Evolutionary conservation across 2,329 filamentous ascomycete genomes (phyloP).

Genomic region (Daldinia eschscholtzii): DNA sequence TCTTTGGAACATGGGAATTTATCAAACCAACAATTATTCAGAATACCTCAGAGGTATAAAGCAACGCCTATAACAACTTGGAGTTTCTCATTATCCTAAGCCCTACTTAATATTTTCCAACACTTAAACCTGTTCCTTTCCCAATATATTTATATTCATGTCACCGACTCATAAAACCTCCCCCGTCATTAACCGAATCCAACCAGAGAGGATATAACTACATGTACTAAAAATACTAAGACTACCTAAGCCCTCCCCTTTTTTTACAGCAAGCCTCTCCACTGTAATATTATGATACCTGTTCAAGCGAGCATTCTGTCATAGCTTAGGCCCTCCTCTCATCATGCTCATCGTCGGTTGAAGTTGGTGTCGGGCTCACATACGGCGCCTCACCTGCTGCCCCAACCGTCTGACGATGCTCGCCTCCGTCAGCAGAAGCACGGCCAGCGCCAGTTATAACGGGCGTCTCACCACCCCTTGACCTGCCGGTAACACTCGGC

Average conservation of each 20-base stretch:
- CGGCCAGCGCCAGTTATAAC: conserved; percentile 25
- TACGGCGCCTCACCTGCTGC: conserved; percentile 28
- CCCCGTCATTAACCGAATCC: not conserved
- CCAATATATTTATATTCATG: not conserved
- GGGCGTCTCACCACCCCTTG: conserved; percentile 28
- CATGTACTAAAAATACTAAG: conserved; percentile 22
- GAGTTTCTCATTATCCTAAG: conserved; percentile 14
- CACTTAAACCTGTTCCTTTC: not conserved
- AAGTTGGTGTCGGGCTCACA: conserved; percentile 33
- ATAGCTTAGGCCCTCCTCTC: conserved; percentile 5
- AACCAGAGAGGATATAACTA: conserved; percentile 15
- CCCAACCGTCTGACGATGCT: conserved; percentile 11
- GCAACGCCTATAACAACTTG: not conserved
- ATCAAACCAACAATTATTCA: conserved; percentile 2
- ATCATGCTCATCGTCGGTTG: conserved; percentile 17
- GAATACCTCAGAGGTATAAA: not conserved
- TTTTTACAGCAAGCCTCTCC: not conserved
- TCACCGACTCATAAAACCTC: not conserved
- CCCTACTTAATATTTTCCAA: not conserved
- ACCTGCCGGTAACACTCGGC: not conserved
- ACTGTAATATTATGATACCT: not conserved
- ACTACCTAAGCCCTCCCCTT: not conserved
- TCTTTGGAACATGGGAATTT: not conserved
- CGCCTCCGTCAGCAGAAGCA: conserved; percentile 31
- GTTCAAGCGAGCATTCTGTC: not conserved